phyloP scores from a whole-genome alignment of 1,284 basidiomycete genomes.

The Hemileia vastatrix region DNA sequence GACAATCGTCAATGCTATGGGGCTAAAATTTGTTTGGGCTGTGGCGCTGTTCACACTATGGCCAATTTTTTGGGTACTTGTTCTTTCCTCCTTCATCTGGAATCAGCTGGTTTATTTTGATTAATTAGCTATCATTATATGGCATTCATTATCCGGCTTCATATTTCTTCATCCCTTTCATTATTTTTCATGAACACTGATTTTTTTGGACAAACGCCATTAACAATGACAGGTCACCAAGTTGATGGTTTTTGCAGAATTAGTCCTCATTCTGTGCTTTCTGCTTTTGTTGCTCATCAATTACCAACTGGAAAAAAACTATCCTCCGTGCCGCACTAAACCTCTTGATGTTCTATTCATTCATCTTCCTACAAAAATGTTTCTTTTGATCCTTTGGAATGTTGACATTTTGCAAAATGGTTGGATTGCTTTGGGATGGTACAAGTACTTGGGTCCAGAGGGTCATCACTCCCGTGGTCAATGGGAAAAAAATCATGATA shows the following conservation, averaged over 20 bases:
- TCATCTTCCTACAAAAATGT: constrained; percentile 49
- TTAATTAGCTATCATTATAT: too few relatives aligned
- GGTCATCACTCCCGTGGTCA: too few relatives aligned
- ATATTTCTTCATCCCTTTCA: background rate
- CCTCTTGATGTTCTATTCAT: constrained; percentile 50
- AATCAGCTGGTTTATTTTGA: too few relatives aligned
- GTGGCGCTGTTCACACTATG: constrained; percentile 18
- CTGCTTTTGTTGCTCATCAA: constrained; percentile 17
- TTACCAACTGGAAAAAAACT: too few relatives aligned
- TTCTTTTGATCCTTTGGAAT: constrained; percentile 48
- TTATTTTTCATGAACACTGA: too few relatives aligned
- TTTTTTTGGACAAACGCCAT: too few relatives aligned
- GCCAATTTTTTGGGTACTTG: constrained; percentile 23
- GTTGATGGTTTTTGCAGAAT: constrained; percentile 11
- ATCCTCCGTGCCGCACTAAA: constrained; percentile 38
- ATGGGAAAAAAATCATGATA: constrained; percentile 19
- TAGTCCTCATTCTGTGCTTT: constrained; percentile 9
- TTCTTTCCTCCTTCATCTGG: too few relatives aligned
- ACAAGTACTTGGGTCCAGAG: constrained; percentile 12
- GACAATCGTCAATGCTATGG: constrained; percentile 19
- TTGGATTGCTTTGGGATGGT: constrained; percentile 49
- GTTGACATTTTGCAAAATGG: constrained; percentile 49
- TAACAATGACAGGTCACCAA: constrained; percentile 15
- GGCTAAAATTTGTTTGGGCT: constrained; percentile 16
- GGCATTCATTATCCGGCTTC: background rate